Evolutionary conservation across 192 early-diverging fungal genomes (phyloP), one percentile per base, ranked within the genome.

Genomic region (Coemansia sp.): DNA sequence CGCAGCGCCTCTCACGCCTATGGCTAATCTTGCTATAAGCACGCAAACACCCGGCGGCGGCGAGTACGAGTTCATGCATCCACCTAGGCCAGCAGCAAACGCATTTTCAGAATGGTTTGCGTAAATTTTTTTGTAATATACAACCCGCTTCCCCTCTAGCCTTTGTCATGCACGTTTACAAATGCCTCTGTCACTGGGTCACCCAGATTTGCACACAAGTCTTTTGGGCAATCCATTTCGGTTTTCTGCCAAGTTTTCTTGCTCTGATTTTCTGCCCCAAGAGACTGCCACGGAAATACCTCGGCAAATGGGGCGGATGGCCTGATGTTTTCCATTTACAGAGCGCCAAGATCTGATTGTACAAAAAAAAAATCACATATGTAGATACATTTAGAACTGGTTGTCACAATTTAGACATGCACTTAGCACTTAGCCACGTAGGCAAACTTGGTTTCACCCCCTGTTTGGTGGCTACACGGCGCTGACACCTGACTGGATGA

Each of bases 51-150:
- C 52, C 6, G 26, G 26, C 14, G 16, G 13, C 41, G 25, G 14
- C 14, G 52, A 31, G 25, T 28, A 55, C n/a, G 52, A 55, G 52
- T 55, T 31, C 12, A 55, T 55, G 52, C 50, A 48, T 48, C 45
- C 50, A 26, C 31, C 48, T 33, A 31, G 53, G 38, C 20, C 37
- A 35, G 53, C 64, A 55, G 64, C 64, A 55, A 57, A 39, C 38
- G 64, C 33, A 33, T 59, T 35, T 42, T 65, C 66, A 3, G 73
- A 75, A 31, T 75, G 73, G 73, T 60, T 75, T 41, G 62, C 62
- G 18, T 63, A 26, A 43, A 13, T 7, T 13, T 33, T 23, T 55
- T 14, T 52, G 48, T 28, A 55, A 55, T 55, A 55, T 55, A 55
- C 26, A 18, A 23, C 18, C 4, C 7, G 50, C 8, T 25, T 23